Evolutionary conservation across 306 rosid genomes (phyloP), one percentile per base, ranked within the genome.

Genomic region (Ormosia emarginata): DNA sequence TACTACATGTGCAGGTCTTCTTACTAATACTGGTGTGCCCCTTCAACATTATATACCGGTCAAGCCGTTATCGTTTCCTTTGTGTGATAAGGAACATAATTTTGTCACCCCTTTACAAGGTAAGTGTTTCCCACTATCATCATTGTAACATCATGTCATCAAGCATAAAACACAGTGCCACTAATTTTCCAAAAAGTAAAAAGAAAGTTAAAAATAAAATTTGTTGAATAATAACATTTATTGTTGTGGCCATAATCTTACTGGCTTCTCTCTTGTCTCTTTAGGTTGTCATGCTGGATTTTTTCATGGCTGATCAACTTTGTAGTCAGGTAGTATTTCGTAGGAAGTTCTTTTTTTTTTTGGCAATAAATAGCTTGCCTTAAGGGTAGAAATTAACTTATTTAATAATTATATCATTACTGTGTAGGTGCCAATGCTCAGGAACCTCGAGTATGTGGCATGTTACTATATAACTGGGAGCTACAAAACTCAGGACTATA

Each of bases 261-360:
- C 29, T 49, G 33, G 49, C 49, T 47, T 82, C 15, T 67, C 33
- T 81, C 44, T 58, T 55, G 70, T 76, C 64, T 44, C 74, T 50
- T 55, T 81, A 95, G 99, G 99, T 96, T 86, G 94, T 96, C 84
- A 96, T 96, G 99, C 89, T 96, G 71, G 99, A 96, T 88, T 96
- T 96, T 89, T 96, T 96, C 92, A 93, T 96, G 99, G 99, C 99
- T 41, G 99, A 96, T 80, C 99, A 96, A 85, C 94, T 96, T 79
- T 96, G 99, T 80, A 96, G 99, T 86, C 99, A 96, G 98, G 99
- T 96, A 92, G 1, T 44, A 37, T 50, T 59, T 57, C 34, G 34
- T 65, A 9, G 32, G 7, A 47, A 67, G 57, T 7, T 41, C 24
- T 15, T 8, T 37, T 24, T 37, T 24, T 66, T 33, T 14, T 4